These are phyloP conservation scores for Leccinum truebloodii DNA, from an alignment of 768 basidiomycete genomes.

Conservation along the genomic window DNA sequence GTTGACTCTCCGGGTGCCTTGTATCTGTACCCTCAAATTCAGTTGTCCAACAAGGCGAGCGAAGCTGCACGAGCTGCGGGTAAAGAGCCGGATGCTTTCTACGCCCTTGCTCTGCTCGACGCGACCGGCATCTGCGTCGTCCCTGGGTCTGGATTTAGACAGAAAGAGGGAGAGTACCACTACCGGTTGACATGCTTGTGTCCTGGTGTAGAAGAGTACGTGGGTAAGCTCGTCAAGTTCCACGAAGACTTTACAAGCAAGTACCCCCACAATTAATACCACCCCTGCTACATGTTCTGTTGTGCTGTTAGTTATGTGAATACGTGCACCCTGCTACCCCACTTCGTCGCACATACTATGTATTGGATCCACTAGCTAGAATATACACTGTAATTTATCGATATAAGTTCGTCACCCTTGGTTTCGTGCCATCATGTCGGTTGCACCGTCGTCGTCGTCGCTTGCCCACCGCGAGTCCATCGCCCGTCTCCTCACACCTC, in stretches of 20 bases:
- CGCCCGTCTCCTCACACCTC: conserved; percentile 51
- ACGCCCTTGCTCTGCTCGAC: conserved; percentile 81
- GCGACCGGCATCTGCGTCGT: conserved; percentile 93
- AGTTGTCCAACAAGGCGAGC: conserved; percentile 69
- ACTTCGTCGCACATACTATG: conserved; percentile 2
- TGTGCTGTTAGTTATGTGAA: not conserved
- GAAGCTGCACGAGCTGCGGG: conserved; percentile 69
- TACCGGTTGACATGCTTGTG: conserved; percentile 93
- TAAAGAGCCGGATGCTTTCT: conserved; percentile 87
- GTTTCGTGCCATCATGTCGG: conserved; percentile 9
- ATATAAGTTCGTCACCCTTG: not conserved
- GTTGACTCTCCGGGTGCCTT: conserved; percentile 89
- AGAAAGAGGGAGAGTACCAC: conserved; percentile 87
- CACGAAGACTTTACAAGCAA: conserved; percentile 59
- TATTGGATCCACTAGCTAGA: not conserved
- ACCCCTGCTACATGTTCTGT: not conserved
- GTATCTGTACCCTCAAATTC: conserved; percentile 88
- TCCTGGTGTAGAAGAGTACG: conserved; percentile 92
- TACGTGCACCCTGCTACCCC: not conserved
- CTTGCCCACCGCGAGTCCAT: conserved; percentile 53
- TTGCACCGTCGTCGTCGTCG: conserved; percentile 33
- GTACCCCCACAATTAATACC: conserved; percentile 34
- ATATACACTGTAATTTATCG: conserved; percentile 4
- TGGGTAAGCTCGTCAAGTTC: conserved; percentile 78
- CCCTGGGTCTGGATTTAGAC: conserved; percentile 93